Conservation (phyloP, 2,329 filamentous ascomycete species). For the Stagonosporopsis cucurbitacearum region DNA sequence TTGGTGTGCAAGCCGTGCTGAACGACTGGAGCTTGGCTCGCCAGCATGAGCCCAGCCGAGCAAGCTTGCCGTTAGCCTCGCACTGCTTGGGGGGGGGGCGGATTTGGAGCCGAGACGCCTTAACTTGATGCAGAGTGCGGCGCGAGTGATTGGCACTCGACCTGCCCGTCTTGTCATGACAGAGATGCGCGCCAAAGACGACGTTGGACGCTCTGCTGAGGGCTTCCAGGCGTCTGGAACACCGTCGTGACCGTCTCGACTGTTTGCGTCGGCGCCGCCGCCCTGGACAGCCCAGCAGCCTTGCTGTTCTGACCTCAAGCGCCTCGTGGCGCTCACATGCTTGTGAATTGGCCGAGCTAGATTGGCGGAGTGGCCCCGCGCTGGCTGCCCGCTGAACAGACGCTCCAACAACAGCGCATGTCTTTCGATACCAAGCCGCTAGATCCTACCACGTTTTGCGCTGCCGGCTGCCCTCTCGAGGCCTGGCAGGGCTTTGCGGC, state of each 20-base stretch:
- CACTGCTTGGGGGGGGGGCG: conserved; percentile 15
- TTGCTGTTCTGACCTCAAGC: conserved; percentile 5
- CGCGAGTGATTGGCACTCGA: conserved; percentile 20
- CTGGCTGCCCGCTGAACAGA: conserved; percentile 1
- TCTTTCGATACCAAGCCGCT: conserved; percentile 17
- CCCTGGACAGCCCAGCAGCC: conserved; percentile 11
- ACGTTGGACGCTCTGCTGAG: conserved; percentile 5
- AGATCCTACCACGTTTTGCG: conserved; percentile 14
- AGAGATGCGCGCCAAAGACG: conserved; percentile 10
- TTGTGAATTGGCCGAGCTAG: background rate
- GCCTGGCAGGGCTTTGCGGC: too few species aligned
- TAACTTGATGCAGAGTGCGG: conserved; percentile 21
- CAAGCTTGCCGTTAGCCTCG: conserved; percentile 14
- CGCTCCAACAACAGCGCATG: conserved; percentile 8
- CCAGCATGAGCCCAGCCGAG: conserved; percentile 16
- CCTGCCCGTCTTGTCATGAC: conserved; percentile 23
- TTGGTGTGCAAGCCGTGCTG: conserved; percentile 23
- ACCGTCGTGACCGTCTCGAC: conserved; percentile 8
- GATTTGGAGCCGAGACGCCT: conserved; percentile 16
- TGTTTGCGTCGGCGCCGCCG: conserved; percentile 15
- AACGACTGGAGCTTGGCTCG: conserved; percentile 27
- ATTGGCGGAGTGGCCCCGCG: conserved; percentile 8
- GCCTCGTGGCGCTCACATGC: conserved; percentile 3
- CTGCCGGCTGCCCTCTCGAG: conserved; percentile 4
- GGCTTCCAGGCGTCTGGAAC: conserved; percentile 11